Evolutionary conservation across 495 filamentous ascomycete genomes (phyloP).

Genomic region (Penicillium antarcticum): DNA sequence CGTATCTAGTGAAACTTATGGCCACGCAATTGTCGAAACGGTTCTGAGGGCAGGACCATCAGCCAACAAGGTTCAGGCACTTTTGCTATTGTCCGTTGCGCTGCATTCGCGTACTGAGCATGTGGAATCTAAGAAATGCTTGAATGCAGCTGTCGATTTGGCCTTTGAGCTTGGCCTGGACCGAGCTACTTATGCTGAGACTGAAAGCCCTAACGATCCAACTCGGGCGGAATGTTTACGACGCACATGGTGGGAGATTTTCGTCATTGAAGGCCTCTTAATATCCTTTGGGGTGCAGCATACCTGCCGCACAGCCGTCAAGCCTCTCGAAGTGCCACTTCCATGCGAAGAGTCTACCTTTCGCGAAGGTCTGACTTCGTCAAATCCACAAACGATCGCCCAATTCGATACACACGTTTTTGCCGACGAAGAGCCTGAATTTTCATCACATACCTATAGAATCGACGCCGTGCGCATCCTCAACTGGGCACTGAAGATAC

Average conservation of each 20-base stretch:
- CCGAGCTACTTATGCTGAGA: constrained; percentile 45
- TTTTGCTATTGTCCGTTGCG: constrained; percentile 71
- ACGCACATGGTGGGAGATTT: constrained; percentile 89
- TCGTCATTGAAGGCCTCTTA: constrained; percentile 63
- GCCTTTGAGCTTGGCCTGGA: constrained; percentile 75
- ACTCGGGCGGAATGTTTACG: constrained; percentile 72
- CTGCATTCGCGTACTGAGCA: constrained; percentile 72
- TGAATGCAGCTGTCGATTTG: constrained; percentile 61
- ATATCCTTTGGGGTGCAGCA: constrained; percentile 41
- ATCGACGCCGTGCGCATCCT: constrained; percentile 68
- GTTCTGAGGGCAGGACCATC: constrained; percentile 29
- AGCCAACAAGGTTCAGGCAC: constrained; percentile 61
- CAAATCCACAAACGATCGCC: constrained; percentile 31
- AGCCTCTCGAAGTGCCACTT: constrained; percentile 34
- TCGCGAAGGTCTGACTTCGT: constrained; percentile 34
- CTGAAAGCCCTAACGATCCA: constrained; percentile 44
- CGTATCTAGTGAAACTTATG: constrained; percentile 35
- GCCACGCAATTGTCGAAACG: constrained; percentile 29
- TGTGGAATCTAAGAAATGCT: constrained; percentile 58
- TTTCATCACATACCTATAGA: constrained; percentile 44
- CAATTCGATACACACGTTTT: constrained; percentile 44
- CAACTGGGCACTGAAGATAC: constrained; percentile 60
- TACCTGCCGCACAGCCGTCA: constrained; percentile 27
- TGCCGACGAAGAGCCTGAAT: constrained; percentile 41
- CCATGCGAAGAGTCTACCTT: constrained; percentile 45